Percentiles rank a stretch among this genome's conserved stretches.
Evolutionary conservation across 768 basidiomycete species (phyloP).

Genomic region (Roridomyces roridus): DNA sequence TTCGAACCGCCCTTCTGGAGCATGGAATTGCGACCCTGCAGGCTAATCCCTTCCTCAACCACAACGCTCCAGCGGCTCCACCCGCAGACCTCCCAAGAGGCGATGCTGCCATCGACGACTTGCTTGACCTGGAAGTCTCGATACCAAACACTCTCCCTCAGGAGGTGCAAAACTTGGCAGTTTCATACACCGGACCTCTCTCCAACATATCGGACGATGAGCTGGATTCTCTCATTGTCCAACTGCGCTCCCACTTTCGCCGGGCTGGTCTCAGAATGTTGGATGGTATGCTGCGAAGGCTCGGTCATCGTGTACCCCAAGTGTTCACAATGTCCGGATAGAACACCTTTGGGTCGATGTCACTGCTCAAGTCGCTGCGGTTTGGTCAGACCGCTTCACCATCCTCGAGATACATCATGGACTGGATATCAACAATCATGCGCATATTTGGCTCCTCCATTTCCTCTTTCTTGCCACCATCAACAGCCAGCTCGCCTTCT

Average conservation of each 20-base stretch:
- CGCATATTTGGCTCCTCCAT: slow-evolving; percentile 48
- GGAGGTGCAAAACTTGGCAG: neutral
- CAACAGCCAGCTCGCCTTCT: slow-evolving; percentile 36
- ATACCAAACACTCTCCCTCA: neutral
- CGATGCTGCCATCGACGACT: slow-evolving; percentile 24
- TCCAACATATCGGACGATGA: neutral
- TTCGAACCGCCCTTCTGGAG: slow-evolving; percentile 18
- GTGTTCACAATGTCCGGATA: slow-evolving; percentile 46
- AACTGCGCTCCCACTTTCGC: slow-evolving; percentile 6
- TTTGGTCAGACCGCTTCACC: slow-evolving; percentile 44
- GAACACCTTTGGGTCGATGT: slow-evolving; percentile 46
- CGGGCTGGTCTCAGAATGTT: slow-evolving; percentile 21
- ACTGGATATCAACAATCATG: slow-evolving; percentile 30
- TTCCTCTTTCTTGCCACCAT: slow-evolving; percentile 39
- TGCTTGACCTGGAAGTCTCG: slow-evolving; percentile 3
- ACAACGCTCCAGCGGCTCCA: neutral
- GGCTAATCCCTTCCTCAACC: slow-evolving; percentile 1
- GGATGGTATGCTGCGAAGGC: slow-evolving; percentile 22
- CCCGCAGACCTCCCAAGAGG: too few relatives aligned
- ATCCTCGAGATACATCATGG: slow-evolving; percentile 35
- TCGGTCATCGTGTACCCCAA: slow-evolving; percentile 16
- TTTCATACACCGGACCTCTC: neutral
- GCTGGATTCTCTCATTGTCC: slow-evolving; percentile 11
- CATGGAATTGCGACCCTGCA: slow-evolving; percentile 22
- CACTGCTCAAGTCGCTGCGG: slow-evolving; percentile 36